These are phyloP conservation scores for Mycena galopus DNA, from an alignment of 768 basidiomycete genomes.

Conservation along the genomic window DNA sequence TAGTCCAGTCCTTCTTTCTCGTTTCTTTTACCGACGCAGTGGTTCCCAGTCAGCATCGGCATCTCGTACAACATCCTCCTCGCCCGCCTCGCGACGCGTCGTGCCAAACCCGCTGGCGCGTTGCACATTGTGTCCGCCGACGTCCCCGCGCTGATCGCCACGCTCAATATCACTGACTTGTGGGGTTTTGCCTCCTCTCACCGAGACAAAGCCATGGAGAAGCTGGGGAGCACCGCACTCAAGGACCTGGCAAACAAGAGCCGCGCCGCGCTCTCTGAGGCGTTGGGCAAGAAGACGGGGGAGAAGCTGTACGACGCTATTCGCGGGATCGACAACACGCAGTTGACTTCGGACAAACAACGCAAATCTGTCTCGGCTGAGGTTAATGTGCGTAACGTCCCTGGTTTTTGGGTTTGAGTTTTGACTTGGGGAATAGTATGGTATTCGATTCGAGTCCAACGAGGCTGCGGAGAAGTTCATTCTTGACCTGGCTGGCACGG, in stretches of 20 bases:
- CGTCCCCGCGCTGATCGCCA: conserved; percentile 67
- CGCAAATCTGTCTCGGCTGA: conserved; percentile 95
- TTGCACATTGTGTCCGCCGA: conserved; percentile 76
- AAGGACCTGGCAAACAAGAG: conserved; percentile 77
- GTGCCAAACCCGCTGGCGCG: conserved; percentile 91
- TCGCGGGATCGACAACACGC: conserved; percentile 85
- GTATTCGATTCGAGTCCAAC: conserved; percentile 89
- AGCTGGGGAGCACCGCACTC: conserved; percentile 78
- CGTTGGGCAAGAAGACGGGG: conserved; percentile 84
- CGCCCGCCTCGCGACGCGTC: conserved; percentile 90
- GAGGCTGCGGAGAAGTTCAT: conserved; percentile 88
- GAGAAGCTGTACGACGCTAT: conserved; percentile 88
- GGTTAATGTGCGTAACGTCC: conserved; percentile 79
- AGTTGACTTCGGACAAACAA: conserved; percentile 85
- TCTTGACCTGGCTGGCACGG: conserved; percentile 81
- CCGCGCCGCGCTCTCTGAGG: conserved; percentile 74
- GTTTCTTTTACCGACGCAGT: not conserved
- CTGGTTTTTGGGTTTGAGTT: not conserved
- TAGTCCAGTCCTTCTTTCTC: conserved; percentile 29
- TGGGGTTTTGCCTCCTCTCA: conserved; percentile 89
- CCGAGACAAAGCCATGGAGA: conserved; percentile 83
- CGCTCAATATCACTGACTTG: conserved; percentile 82
- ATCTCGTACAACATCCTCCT: conserved; percentile 93
- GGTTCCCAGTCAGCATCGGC: conserved; percentile 86
- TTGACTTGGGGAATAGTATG: conserved; percentile 71